These are phyloP conservation scores for Balamuthia mandrillaris DNA, from an alignment of 208 protist genomes.

Conservation along the genomic window DNA sequence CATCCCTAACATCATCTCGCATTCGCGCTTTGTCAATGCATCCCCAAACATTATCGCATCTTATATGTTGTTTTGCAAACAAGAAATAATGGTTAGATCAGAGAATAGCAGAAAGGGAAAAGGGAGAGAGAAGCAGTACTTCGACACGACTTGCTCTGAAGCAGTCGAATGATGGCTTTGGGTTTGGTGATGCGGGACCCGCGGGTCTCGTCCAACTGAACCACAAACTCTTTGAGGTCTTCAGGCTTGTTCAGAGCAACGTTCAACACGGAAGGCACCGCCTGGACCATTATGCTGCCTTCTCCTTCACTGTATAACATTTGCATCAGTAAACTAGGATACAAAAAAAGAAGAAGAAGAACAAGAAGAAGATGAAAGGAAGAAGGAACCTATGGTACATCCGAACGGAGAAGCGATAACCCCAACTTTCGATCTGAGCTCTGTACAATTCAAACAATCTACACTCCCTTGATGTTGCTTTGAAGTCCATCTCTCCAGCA, in stretches of 20 bases:
- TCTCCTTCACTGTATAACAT: neutral
- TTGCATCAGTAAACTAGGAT: too few species aligned
- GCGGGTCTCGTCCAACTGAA: neutral
- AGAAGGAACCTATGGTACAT: neutral
- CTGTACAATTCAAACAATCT: neutral
- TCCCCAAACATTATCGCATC: slow-evolving; percentile 22
- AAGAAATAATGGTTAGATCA: neutral
- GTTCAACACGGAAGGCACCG: neutral
- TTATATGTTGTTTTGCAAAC: neutral
- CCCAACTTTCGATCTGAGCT: neutral
- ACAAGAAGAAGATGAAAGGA: neutral
- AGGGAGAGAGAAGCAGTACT: neutral
- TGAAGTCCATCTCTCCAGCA: neutral
- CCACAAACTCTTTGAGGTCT: neutral
- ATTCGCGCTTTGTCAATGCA: neutral
- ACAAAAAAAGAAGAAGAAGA: neutral
- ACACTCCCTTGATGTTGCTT: neutral
- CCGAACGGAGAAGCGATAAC: neutral
- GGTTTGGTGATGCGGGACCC: neutral
- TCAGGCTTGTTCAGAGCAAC: neutral
- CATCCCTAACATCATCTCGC: neutral
- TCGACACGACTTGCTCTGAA: slow-evolving; percentile 21
- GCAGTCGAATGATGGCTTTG: neutral
- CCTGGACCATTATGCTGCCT: neutral
- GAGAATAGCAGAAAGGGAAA: neutral